A percentile compares a stretch with the other conserved stretches of the same genome.
Conservation (phyloP, 495 filamentous ascomycete genomes). For the Neurospora hispaniola region DNA sequence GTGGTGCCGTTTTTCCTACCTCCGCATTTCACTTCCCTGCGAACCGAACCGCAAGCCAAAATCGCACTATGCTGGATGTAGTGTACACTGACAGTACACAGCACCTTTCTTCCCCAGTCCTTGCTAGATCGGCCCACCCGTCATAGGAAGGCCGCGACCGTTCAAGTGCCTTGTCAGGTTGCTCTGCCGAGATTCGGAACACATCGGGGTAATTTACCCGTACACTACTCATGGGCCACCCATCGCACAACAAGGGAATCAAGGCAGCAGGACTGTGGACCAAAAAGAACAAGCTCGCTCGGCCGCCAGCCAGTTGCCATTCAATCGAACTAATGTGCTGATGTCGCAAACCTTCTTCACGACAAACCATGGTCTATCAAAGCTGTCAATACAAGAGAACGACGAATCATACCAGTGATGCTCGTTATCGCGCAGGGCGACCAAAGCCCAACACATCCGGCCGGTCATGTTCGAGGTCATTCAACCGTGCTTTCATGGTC, state of each 20-base stretch:
- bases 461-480: not conserved
- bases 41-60: conserved; percentile 9
- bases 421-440: not conserved
- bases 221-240: not conserved
- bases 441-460: not conserved
- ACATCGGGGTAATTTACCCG: not conserved
- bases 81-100: not conserved
- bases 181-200: not conserved
- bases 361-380: not conserved
- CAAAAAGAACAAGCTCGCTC: not conserved
- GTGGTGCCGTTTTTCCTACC: conserved; percentile 20
- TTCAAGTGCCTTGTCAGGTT: not conserved
- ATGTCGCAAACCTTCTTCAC: not conserved
- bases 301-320: not conserved
- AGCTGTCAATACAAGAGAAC: not conserved
- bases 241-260: not conserved
- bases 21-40: conserved; percentile 19
- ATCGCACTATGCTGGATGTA: not conserved
- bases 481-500: not conserved
- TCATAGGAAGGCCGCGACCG: not conserved
- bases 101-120: not conserved
- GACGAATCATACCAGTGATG: not conserved
- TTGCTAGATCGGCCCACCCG: conserved; percentile 13
- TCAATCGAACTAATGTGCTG: not conserved
- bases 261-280: not conserved